Percentiles rank a stretch among this genome's conserved stretches.
Evolutionary conservation across 805 yeast species (phyloP).

Genomic region (Wickerhamiella australiensis): DNA sequence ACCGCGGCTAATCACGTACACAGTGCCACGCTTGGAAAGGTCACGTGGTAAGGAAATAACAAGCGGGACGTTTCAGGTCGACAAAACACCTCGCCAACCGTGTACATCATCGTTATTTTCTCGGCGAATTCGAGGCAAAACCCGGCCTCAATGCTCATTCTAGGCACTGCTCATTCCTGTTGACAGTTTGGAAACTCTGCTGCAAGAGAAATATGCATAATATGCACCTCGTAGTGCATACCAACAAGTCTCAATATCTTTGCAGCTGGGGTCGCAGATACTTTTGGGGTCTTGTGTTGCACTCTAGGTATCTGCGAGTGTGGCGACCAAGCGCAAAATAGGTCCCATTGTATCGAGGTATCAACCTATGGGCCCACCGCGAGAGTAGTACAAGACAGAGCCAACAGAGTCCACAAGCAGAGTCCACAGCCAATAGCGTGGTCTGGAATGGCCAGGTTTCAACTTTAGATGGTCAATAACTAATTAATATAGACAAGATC

Average conservation of each 20-base stretch:
- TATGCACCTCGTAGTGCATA: background rate
- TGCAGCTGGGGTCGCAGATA: background rate
- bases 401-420: no score
- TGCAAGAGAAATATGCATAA: constrained; percentile 1
- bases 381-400: no score
- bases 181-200: background rate
- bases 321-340: no score
- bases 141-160: no score
- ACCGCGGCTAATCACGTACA: background rate
- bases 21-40: background rate
- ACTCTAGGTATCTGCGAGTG: no score
- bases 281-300: background rate
- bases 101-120: no score
- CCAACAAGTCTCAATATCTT: background rate
- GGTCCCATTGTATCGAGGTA: no score
- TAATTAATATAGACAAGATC: background rate
- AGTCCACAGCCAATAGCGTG: no score
- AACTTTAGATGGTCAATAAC: background rate
- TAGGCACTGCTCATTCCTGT: no score
- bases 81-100: background rate
- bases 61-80: background rate
- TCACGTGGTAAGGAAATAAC: background rate
- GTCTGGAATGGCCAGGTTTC: no score
- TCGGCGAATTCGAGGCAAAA: no score
- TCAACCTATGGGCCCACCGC: no score